A percentile compares a stretch with the other conserved stretches of the same genome.
phyloP scores from a whole-genome alignment of 768 basidiomycete genomes.

The Holtermanniella nyarrowii region DNA sequence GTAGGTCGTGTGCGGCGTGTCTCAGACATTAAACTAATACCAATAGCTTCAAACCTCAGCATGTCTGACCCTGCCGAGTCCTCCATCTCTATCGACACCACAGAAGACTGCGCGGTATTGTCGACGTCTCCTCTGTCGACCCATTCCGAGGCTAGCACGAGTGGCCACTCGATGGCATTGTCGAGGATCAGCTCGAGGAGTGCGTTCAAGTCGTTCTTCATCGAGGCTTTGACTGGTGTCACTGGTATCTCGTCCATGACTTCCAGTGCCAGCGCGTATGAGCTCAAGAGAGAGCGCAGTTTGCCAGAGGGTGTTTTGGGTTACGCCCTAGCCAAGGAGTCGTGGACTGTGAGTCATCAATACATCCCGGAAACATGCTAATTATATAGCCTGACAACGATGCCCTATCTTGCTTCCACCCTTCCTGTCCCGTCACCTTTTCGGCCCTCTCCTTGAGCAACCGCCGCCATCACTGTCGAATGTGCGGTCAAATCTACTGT shows the following conservation, averaged over 20 bases:
- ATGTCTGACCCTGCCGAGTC: background rate
- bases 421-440: slow-evolving; percentile 28
- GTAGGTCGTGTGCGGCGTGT: background rate
- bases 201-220: background rate
- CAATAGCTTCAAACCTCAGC: background rate
- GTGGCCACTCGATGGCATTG: background rate
- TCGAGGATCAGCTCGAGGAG: background rate
- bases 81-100: background rate
- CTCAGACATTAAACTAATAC: background rate
- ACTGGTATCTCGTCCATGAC: background rate
- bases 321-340: background rate
- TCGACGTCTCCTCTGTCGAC: background rate
- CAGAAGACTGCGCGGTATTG: background rate
- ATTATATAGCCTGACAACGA: slow-evolving; percentile 17
- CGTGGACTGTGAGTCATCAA: background rate
- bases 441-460: slow-evolving; percentile 23
- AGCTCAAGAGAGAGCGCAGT: too few relatives aligned
- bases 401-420: slow-evolving; percentile 21
- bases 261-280: background rate
- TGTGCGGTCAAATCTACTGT: slow-evolving; percentile 29
- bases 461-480: slow-evolving; percentile 31
- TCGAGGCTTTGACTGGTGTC: background rate
- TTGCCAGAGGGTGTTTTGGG: background rate
- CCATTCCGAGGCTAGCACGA: background rate
- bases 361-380: background rate